Conservation (phyloP, 2,329 filamentous ascomycete species). For the Myriosclerotinia duriaeana region DNA sequence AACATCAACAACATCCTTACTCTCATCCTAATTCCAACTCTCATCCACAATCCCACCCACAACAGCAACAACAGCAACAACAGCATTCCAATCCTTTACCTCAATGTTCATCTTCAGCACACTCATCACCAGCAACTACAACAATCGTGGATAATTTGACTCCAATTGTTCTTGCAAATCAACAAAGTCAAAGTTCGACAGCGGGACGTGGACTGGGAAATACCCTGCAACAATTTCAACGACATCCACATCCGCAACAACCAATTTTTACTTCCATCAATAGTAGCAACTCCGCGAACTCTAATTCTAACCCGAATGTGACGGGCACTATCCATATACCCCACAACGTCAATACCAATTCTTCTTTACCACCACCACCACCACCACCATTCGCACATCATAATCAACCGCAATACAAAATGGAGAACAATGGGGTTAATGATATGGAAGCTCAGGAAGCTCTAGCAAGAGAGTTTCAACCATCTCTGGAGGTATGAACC, state of each 20-base stretch:
- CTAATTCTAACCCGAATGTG: constrained; percentile 2
- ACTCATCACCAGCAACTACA: constrained; percentile 7
- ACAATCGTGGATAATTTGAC: constrained; percentile 6
- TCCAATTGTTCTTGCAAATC: constrained; percentile 12
- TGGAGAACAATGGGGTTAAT: constrained; percentile 27
- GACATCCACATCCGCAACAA: constrained; percentile 21
- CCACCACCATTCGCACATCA: constrained; percentile 21
- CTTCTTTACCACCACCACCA: constrained; percentile 22
- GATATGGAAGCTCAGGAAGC: constrained; percentile 55
- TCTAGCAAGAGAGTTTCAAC: constrained; percentile 58
- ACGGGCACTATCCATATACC: constrained; percentile 6
- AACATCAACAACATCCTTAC: neutral
- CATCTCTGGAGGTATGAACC: constrained; percentile 53
- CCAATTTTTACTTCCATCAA: constrained; percentile 19
- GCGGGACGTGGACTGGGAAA: constrained; percentile 19
- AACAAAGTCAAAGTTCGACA: constrained; percentile 9
- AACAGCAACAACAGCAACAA: neutral
- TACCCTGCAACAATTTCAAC: constrained; percentile 23
- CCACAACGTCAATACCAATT: constrained; percentile 27
- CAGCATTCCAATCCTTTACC: constrained; percentile 15
- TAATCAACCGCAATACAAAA: constrained; percentile 32
- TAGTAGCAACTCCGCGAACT: constrained; percentile 4
- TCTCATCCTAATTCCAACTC: neutral
- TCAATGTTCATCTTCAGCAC: constrained; percentile 3
- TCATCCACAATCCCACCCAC: neutral